These are phyloP conservation scores for Pyrenula aspistea DNA, from an alignment of 495 filamentous ascomycete genomes.

Conservation along the genomic window DNA sequence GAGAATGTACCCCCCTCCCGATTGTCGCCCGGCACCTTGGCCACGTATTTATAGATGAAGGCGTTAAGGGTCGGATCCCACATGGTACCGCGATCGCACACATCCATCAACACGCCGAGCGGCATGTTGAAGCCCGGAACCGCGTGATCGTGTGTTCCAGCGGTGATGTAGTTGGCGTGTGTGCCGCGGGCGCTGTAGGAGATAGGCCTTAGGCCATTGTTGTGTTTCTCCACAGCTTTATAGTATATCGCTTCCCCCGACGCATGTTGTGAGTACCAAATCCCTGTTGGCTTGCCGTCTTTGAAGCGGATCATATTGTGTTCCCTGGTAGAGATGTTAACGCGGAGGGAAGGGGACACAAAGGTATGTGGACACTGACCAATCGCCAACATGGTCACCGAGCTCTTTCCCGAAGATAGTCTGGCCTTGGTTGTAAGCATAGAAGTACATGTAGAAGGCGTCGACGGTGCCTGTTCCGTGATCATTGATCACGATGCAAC, in stretches of 20 bases:
- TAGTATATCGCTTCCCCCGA: constrained; percentile 54
- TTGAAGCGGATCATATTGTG: constrained; percentile 58
- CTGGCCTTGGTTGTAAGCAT: constrained; percentile 44
- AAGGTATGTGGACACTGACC: too few relatives aligned
- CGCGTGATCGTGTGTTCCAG: constrained; percentile 41
- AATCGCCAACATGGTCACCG: constrained; percentile 54
- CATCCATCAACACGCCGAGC: constrained; percentile 47
- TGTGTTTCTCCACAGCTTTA: constrained; percentile 37
- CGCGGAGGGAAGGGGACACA: too few relatives aligned
- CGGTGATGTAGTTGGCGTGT: constrained; percentile 49
- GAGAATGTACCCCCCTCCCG: constrained; percentile 24
- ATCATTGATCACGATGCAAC: constrained; percentile 43
- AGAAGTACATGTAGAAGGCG: constrained; percentile 62
- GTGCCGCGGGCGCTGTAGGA: constrained; percentile 45
- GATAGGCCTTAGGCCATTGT: constrained; percentile 32
- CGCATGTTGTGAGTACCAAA: constrained; percentile 55
- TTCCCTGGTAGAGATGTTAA: too few relatives aligned
- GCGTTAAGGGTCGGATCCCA: constrained; percentile 43
- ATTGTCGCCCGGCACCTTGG: too few relatives aligned
- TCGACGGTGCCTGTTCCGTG: constrained; percentile 41
- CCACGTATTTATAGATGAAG: constrained; percentile 40
- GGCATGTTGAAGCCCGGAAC: constrained; percentile 55
- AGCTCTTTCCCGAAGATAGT: constrained; percentile 36
- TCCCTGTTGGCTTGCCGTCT: constrained; percentile 38
- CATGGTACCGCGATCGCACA: constrained; percentile 39